A percentile compares a stretch with the other conserved stretches of the same genome.
Conservation (phyloP, 2,329 filamentous ascomycete species). For the Clarireedia paspali region DNA sequence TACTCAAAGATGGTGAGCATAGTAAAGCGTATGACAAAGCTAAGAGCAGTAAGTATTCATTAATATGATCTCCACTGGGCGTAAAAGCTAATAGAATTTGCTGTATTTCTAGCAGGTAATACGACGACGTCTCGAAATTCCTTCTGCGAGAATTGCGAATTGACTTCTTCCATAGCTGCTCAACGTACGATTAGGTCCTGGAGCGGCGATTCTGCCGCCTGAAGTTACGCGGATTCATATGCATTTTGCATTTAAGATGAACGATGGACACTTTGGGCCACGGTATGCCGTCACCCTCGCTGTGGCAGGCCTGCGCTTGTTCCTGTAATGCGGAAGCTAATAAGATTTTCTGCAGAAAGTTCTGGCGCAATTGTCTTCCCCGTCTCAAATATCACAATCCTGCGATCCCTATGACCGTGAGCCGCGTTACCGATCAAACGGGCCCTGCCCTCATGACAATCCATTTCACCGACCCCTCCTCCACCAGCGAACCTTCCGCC, state of each 20-base stretch:
- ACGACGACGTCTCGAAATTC: conserved; percentile 7
- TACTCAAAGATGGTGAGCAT: conserved; percentile 43
- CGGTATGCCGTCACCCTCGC: conserved; percentile 40
- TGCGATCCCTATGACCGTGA: conserved; percentile 71
- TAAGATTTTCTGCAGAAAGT: conserved; percentile 53
- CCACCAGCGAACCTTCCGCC: conserved; percentile 9
- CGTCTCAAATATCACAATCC: conserved; percentile 95
- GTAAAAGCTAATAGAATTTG: conserved; percentile 13
- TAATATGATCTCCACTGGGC: not conserved
- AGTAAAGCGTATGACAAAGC: conserved; percentile 63
- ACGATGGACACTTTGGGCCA: conserved; percentile 64
- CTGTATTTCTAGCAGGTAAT: conserved; percentile 36
- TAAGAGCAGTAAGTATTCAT: conserved; percentile 56
- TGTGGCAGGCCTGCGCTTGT: not conserved
- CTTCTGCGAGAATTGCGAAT: conserved; percentile 13
- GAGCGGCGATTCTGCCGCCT: conserved; percentile 71
- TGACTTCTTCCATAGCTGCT: conserved; percentile 49
- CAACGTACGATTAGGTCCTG: conserved; percentile 69
- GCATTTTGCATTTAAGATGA: conserved; percentile 56
- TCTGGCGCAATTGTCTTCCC: conserved; percentile 78
- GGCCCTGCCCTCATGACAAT: conserved; percentile 56
- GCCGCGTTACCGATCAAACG: conserved; percentile 52
- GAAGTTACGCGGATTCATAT: conserved; percentile 69
- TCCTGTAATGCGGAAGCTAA: conserved; percentile 13
- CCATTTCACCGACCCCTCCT: conserved; percentile 42